These are phyloP conservation scores for Nigrospora osmanthi DNA, from an alignment of 2,329 filamentous ascomycete genomes.

Conservation along the genomic window DNA sequence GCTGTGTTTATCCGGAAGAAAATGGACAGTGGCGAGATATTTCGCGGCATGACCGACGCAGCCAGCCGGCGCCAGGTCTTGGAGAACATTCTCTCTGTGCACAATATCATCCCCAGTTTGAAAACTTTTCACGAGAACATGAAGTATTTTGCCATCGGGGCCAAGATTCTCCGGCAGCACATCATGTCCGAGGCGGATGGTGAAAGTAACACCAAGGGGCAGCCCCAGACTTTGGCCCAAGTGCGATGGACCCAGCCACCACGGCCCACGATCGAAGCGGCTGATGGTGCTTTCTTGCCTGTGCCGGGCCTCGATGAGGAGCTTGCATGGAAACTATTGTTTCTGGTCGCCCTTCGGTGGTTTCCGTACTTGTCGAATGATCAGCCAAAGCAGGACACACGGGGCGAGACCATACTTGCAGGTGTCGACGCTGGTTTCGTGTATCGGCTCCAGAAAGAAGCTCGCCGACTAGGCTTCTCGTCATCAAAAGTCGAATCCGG, in stretches of 20 bases:
- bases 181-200: background rate
- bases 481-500: too few species aligned
- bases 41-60: conserved; percentile 2
- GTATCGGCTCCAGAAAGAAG: too few species aligned
- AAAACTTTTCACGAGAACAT: conserved; percentile 10
- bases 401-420: background rate
- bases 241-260: background rate
- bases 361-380: background rate
- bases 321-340: background rate
- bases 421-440: too few species aligned
- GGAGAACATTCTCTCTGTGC: conserved; percentile 5
- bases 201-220: background rate
- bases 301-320: background rate
- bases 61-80: conserved; percentile 3
- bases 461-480: too few species aligned
- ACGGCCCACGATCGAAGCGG: background rate
- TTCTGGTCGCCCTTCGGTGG: background rate
- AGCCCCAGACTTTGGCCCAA: background rate
- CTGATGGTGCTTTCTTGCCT: background rate
- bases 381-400: background rate
- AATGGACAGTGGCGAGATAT: conserved; percentile 6
- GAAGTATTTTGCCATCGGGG: conserved; percentile 7
- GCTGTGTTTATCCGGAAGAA: background rate
- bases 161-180: conserved; percentile 5
- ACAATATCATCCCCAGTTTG: conserved; percentile 9